Evolutionary conservation across 2,329 filamentous ascomycete species (phyloP).

Genomic region (Fusarium sp.): DNA sequence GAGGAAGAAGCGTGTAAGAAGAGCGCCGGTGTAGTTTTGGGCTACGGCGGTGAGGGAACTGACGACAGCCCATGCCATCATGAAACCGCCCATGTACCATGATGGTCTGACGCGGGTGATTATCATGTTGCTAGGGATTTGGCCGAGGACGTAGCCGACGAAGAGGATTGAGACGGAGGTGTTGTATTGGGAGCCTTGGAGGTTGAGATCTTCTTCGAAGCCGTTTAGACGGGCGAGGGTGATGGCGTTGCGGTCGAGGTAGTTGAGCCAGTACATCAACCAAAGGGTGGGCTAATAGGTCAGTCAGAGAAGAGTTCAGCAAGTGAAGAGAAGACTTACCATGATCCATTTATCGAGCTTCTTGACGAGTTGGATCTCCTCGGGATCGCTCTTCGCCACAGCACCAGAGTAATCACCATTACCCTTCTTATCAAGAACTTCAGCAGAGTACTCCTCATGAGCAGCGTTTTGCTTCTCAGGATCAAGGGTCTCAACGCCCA

Average conservation of each 20-base stretch:
- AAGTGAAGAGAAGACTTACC: not conserved
- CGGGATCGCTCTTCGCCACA: slow-evolving; percentile 30
- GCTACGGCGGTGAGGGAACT: slow-evolving; percentile 53
- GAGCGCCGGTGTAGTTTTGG: slow-evolving; percentile 52
- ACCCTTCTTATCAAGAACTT: slow-evolving; percentile 28
- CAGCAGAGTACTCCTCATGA: slow-evolving; percentile 31
- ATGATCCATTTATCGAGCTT: slow-evolving; percentile 35
- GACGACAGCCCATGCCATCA: slow-evolving; percentile 52
- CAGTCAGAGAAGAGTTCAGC: not conserved
- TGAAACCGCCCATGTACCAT: slow-evolving; percentile 54
- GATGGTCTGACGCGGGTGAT: slow-evolving; percentile 54
- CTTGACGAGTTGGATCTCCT: slow-evolving; percentile 31
- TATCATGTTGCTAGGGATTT: slow-evolving; percentile 55
- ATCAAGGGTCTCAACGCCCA: slow-evolving; percentile 9
- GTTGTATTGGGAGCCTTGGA: slow-evolving; percentile 51
- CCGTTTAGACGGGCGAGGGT: slow-evolving; percentile 65
- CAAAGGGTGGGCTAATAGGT: slow-evolving; percentile 46
- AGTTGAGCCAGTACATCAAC: slow-evolving; percentile 54
- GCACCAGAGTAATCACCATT: slow-evolving; percentile 38
- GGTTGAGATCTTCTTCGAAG: slow-evolving; percentile 60
- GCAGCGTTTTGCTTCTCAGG: slow-evolving; percentile 31
- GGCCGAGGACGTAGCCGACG: slow-evolving; percentile 47
- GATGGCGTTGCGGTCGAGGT: slow-evolving; percentile 64
- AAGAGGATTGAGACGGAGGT: slow-evolving; percentile 50
- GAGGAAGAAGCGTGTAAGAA: slow-evolving; percentile 53